A percentile compares a stretch with the other conserved stretches of the same genome.
Conservation (phyloP, 768 basidiomycete species). For the Leccinum truebloodii region DNA sequence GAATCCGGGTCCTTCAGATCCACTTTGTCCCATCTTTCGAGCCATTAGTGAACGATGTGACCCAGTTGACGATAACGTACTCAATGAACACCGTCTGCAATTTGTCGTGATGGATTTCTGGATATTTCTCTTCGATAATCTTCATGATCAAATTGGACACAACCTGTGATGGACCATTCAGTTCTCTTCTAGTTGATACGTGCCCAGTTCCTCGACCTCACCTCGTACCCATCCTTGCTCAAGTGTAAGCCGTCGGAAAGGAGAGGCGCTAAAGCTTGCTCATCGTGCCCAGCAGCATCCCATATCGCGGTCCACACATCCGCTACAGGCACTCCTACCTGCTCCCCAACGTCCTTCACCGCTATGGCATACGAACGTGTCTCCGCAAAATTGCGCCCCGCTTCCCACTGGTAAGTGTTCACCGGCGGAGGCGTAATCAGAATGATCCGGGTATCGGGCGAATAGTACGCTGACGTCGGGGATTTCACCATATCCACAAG, state of each 20-base stretch:
- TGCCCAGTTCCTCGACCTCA: constrained; percentile 35
- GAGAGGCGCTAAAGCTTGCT: constrained; percentile 50
- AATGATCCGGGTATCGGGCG: constrained; percentile 71
- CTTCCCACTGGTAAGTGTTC: constrained; percentile 56
- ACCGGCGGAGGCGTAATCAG: constrained; percentile 87
- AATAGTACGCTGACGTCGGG: constrained; percentile 62
- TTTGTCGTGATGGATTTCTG: constrained; percentile 68
- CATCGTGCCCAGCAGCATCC: constrained; percentile 66
- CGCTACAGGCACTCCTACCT: constrained; percentile 57
- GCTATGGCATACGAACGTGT: constrained; percentile 73
- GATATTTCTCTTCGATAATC: constrained; percentile 56
- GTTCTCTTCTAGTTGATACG: constrained; percentile 4
- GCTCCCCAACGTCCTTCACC: constrained; percentile 58
- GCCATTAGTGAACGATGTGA: constrained; percentile 3
- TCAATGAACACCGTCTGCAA: constrained; percentile 57
- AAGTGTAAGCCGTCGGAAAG: constrained; percentile 82
- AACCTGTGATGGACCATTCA: constrained; percentile 44
- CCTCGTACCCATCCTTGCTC: constrained; percentile 71
- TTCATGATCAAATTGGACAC: constrained; percentile 63
- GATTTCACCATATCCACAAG: constrained; percentile 66
- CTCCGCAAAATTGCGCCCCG: constrained; percentile 54
- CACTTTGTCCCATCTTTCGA: constrained; percentile 29
- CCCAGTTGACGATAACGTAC: constrained; percentile 43
- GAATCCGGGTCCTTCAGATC: constrained; percentile 22
- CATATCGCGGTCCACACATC: constrained; percentile 79